These are phyloP conservation scores for Neurospora terricola DNA, from an alignment of 495 filamentous ascomycete species.

Conservation along the genomic window DNA sequence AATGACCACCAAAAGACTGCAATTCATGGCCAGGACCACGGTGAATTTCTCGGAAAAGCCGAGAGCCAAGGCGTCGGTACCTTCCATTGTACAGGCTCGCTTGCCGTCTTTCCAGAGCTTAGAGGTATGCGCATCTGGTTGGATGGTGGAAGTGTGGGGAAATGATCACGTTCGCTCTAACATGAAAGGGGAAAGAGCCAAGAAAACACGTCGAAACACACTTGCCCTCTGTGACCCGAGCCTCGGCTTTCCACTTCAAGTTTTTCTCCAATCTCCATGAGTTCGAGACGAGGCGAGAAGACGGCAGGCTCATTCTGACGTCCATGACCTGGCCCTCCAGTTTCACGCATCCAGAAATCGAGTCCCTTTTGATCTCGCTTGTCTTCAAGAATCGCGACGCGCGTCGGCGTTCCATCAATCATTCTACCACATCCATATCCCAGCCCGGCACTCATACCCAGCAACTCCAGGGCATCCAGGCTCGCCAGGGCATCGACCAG, in stretches of 20 bases:
- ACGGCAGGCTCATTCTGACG: background rate
- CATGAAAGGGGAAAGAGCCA: background rate
- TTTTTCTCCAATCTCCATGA: background rate
- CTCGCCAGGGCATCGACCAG: background rate
- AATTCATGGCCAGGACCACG: background rate
- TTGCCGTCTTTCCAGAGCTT: constrained; percentile 20
- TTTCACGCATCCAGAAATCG: background rate
- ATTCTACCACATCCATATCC: background rate
- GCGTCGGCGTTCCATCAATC: background rate
- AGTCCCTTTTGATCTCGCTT: background rate
- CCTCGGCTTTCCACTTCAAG: background rate
- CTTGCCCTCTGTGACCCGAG: background rate
- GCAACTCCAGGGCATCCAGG: background rate
- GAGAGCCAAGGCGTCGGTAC: constrained; percentile 2
- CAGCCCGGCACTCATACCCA: background rate
- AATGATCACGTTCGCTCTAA: background rate
- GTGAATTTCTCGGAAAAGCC: background rate
- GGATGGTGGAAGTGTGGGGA: constrained; percentile 18
- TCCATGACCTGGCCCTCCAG: background rate
- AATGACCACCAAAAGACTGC: background rate
- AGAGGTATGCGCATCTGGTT: constrained; percentile 17
- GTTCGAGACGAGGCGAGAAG: background rate
- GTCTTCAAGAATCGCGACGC: background rate
- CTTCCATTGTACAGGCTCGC: constrained; percentile 14
- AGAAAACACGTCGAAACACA: constrained; percentile 1